Percentiles rank a stretch among this genome's conserved stretches.
These are phyloP conservation scores for Vitis labrusca DNA, from an alignment of 164 flowering plant species.

Conservation along the genomic window DNA sequence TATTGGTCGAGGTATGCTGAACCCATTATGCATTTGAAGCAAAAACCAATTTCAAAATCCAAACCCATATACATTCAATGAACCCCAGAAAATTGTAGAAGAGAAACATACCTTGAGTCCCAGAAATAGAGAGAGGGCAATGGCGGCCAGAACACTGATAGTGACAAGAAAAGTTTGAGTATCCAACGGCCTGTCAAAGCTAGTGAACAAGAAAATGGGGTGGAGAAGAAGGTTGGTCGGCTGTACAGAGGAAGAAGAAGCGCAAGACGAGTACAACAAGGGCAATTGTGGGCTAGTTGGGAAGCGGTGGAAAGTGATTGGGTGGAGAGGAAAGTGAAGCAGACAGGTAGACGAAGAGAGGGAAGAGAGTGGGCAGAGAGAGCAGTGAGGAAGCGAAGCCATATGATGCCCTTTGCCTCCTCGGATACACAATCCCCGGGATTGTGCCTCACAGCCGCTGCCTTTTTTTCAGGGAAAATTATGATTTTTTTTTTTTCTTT, in stretches of 20 bases:
- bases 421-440: too few relatives aligned
- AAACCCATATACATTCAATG: neutral
- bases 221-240: constrained; percentile 34
- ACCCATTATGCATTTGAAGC: too few relatives aligned
- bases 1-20: too few relatives aligned
- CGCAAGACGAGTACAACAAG: neutral
- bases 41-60: neutral
- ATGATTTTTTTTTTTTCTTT: too few relatives aligned
- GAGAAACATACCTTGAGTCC: constrained; percentile 64
- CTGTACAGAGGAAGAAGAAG: constrained; percentile 5
- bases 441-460: too few relatives aligned
- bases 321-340: constrained; percentile 5
- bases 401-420: constrained; percentile 8
- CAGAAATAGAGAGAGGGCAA: constrained; percentile 78
- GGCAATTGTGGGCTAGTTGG: constrained; percentile 17
- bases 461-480: too few relatives aligned
- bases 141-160: constrained; percentile 73
- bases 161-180: constrained; percentile 74
- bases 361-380: constrained; percentile 23
- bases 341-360: constrained; percentile 19
- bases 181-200: constrained; percentile 52
- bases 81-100: neutral
- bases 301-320: constrained; percentile 8
- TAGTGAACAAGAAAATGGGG: constrained; percentile 50
- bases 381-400: constrained; percentile 40